Evolutionary conservation across 257 asterid genomes (phyloP), one percentile per base, ranked within the genome.

Genomic region (Euphrasia confusa): DNA sequence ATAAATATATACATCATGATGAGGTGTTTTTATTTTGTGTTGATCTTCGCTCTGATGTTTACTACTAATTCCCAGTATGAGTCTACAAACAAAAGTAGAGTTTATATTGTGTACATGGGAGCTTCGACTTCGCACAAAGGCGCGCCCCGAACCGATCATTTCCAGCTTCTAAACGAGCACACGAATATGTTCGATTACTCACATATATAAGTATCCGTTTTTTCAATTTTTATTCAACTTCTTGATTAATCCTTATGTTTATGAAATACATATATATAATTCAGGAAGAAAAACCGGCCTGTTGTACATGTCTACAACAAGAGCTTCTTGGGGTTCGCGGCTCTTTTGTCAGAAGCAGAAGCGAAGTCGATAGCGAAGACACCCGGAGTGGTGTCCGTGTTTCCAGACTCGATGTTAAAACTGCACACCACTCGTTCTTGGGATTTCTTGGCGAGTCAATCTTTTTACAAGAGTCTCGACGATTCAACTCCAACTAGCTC

Each of bases 401-500:
- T 91, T 40, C 88, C 81, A 27, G 96, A 88, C 66, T 89, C 94
- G 28, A 50, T 88, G 32, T 50, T 85, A 13, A 68, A 84, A n/a
- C 95, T 91, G 63, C 98, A 88, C 80, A 88, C 98, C 0, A 91
- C 98, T 21, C 96, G 77, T 67, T 91, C 98, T 0, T 91, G 98
- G 98, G 98, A 91, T 54, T 91, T 88, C 70, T 77, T 91, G 80
- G 71, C 77, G 66, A 73, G 63, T 9, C 11, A 9, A 40, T n/a
- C n/a, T n/a, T n/a, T n/a, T n/a, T n/a, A n/a, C n/a, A n/a, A n/a
- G n/a, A n/a, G n/a, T n/a, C n/a, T n/a, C n/a, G n/a, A n/a, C n/a
- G n/a, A n/a, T n/a, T n/a, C n/a, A n/a, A n/a, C n/a, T n/a, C n/a
- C n/a, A n/a, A n/a, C n/a, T n/a, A n/a, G n/a, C n/a, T n/a, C n/a